Base-by-base conservation (phyloP, 192 early-diverging fungal species). In the Helicostylum pulchrum region DNA sequence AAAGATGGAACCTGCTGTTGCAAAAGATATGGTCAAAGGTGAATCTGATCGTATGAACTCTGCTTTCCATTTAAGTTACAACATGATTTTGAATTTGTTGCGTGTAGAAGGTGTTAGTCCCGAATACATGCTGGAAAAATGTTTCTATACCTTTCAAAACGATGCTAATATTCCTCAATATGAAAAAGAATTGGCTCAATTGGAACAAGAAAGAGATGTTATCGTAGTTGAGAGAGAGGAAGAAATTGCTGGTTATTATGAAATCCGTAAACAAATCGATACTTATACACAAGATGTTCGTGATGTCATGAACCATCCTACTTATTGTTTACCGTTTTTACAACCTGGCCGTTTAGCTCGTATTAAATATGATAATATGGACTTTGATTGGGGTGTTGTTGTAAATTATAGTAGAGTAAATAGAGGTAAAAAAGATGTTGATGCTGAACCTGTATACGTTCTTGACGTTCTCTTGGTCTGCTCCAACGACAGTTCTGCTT, bases 1-100 rank as follows among this genome's bases (percentile, higher is more conserved):
- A 65, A 95, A 95, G 76, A 94, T 96, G 86, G 94, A 96, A 64
- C 92, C 95, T 4, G 81, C 78, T 0, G 87, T 95, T 0, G 92
- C 94, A 60, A 96, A 97, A 75, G 77, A 83, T 39, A 99, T 99
- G 94, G 80, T 99, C 61, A 94, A 94, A 81, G 87, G 87, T 53
- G 81, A 87, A 62, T 80, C 90, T 0, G 88, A 92, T 70, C 80
- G 88, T n/a, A 78, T 99, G 54, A 89, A 94, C 72, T 94, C 92
- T 34, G 95, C 95, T 4, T 99, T 99, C 81, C 94, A 96, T 65
- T 72, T 99, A 19, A 93, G 88, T 21, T 99, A 97, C 79, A 90
- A 92, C 73, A 99, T 99, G 97, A 88, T 99, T 32, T 74, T 99
- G 14, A 99, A 97, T 66, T 73, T 99, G 80, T 78, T 94, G 64